A percentile compares a stretch with the other conserved stretches of the same genome.
phyloP scores from a whole-genome alignment of 2,329 filamentous ascomycete genomes.

The Graphilbum ipis-grandicollis region DNA sequence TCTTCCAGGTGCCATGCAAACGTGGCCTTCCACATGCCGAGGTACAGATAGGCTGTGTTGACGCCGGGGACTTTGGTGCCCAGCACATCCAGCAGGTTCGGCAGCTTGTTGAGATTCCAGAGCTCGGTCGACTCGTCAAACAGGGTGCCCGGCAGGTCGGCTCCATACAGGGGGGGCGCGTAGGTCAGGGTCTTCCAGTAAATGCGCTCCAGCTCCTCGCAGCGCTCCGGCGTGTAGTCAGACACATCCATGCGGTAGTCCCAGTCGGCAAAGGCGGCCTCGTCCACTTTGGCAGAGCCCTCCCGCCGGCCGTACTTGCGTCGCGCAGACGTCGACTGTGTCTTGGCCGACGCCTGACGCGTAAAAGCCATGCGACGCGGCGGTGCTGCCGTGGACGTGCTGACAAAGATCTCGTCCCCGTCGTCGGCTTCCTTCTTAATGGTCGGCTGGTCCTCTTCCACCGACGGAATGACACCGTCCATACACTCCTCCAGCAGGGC shows the following conservation, averaged over 20 bases:
- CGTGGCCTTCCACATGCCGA: conserved; percentile 99
- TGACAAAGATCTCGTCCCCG: conserved; percentile 6
- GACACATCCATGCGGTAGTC: conserved; percentile 79
- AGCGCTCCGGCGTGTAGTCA: conserved; percentile 79
- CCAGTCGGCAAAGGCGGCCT: conserved; percentile 78
- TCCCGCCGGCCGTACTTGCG: conserved; percentile 75
- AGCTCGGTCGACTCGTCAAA: conserved; percentile 70
- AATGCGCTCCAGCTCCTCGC: conserved; percentile 80
- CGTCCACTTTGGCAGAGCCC: conserved; percentile 63
- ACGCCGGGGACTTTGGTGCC: conserved; percentile 94
- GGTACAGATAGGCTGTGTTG: conserved; percentile 92
- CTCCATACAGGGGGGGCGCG: conserved; percentile 85
- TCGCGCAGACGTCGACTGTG: conserved; percentile 67
- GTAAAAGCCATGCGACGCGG: conserved; percentile 33
- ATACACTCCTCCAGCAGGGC: conserved; percentile 15
- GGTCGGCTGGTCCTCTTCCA: conserved; percentile 30
- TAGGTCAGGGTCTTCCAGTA: conserved; percentile 98
- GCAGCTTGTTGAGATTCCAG: conserved; percentile 93
- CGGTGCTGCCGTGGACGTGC: conserved; percentile 1
- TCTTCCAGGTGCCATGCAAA: conserved; percentile 99
- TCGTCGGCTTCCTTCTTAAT: conserved; percentile 26
- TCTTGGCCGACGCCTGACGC: conserved; percentile 36
- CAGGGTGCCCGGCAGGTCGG: conserved; percentile 87
- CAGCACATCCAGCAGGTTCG: conserved; percentile 82
- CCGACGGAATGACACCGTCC: conserved; percentile 22